phyloP scores from a whole-genome alignment of 2,329 filamentous ascomycete species.

The Diplocarpon rosae region DNA sequence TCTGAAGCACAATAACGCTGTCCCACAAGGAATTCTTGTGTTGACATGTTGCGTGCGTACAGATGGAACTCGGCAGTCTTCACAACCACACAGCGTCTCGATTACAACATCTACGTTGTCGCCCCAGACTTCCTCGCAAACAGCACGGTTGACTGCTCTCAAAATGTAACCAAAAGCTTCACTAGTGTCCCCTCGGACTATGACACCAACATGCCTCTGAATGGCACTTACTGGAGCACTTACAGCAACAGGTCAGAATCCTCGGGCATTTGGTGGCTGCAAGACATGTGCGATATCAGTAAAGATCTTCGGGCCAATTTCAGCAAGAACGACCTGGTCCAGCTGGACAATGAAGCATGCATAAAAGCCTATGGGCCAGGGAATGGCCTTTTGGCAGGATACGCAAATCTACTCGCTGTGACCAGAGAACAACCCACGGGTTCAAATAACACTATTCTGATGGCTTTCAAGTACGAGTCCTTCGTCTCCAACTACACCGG shows the following conservation, averaged over 20 bases:
- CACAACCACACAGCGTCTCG: slow-evolving; percentile 11
- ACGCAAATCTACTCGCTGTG: slow-evolving; percentile 15
- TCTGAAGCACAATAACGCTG: background rate
- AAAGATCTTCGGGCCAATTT: slow-evolving; percentile 4
- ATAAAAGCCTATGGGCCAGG: slow-evolving; percentile 14
- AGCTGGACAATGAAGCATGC: slow-evolving; percentile 14
- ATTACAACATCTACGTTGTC: slow-evolving; percentile 17
- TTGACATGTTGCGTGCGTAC: background rate
- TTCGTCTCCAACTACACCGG: slow-evolving; percentile 17
- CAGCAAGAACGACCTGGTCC: slow-evolving; percentile 5
- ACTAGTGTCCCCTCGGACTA: background rate
- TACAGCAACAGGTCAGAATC: background rate
- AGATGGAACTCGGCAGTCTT: slow-evolving; percentile 19
- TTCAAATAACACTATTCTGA: slow-evolving; percentile 10
- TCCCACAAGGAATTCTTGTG: background rate
- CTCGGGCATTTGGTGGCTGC: slow-evolving; percentile 2
- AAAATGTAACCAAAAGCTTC: slow-evolving; percentile 1
- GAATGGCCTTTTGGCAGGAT: slow-evolving; percentile 7
- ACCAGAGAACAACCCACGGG: slow-evolving; percentile 11
- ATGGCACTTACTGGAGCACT: background rate
- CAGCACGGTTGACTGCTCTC: slow-evolving; percentile 6
- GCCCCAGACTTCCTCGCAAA: slow-evolving; percentile 11
- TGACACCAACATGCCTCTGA: background rate
- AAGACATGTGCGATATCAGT: slow-evolving; percentile 4
- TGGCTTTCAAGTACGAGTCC: slow-evolving; percentile 13